These are phyloP conservation scores for Cercospora canescens DNA, from an alignment of 2,329 filamentous ascomycete species.

Conservation along the genomic window DNA sequence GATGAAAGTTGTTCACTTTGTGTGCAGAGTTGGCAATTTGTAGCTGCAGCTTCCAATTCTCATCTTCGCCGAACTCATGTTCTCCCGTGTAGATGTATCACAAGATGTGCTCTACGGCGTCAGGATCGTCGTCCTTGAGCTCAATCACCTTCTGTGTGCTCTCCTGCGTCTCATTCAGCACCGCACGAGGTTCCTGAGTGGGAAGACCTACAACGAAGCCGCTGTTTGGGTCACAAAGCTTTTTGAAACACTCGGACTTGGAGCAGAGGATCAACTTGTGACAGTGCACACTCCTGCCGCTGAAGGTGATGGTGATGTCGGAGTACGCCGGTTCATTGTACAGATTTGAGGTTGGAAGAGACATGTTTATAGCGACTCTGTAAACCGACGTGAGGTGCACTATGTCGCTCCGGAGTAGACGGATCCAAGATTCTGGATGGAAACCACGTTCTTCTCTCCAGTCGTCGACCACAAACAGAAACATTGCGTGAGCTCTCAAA, in stretches of 20 bases:
- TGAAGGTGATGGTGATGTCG: conserved; percentile 13
- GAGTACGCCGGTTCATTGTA: conserved; percentile 7
- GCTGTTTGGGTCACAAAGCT: conserved; percentile 7
- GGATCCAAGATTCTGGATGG: no score
- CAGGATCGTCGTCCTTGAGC: conserved; percentile 17
- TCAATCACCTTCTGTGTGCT: conserved; percentile 5
- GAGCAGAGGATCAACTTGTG: conserved; percentile 16
- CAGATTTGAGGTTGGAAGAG: not conserved
- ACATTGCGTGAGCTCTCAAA: not conserved
- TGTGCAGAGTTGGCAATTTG: conserved; percentile 4
- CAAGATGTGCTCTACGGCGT: conserved; percentile 12
- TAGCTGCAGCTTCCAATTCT: conserved; percentile 3
- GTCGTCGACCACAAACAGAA: no score
- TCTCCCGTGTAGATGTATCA: conserved; percentile 10
- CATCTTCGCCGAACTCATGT: not conserved
- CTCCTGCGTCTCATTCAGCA: not conserved
- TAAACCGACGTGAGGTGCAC: no score
- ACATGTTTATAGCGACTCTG: not conserved
- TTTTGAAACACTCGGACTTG: conserved; percentile 15
- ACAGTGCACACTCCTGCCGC: conserved; percentile 7
- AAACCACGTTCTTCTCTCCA: no score
- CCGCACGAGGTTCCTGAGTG: not conserved
- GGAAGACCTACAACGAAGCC: not conserved
- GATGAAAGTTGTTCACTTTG: not conserved
- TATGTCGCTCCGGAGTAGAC: no score